Base-by-base conservation (phyloP, 2,329 filamentous ascomycete genomes). In the Alternaria viburni region DNA sequence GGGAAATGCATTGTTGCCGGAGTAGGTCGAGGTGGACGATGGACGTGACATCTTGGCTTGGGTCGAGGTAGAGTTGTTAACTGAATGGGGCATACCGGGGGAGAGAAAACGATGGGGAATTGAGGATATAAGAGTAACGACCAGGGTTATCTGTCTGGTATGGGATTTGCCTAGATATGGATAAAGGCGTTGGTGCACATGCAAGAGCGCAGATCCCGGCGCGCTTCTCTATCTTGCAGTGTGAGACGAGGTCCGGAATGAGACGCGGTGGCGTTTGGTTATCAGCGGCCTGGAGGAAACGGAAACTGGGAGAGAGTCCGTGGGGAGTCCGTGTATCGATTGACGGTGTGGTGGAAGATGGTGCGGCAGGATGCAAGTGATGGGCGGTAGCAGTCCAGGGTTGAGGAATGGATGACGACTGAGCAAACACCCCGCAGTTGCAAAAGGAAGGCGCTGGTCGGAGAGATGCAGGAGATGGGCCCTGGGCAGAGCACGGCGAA, bases 1-100 rank as follows among this genome's bases (percentile, higher is more conserved):
- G 26, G 78, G 78, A 59, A 79, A 79, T 12, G 70, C 71, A 62
- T 74, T 73, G 61, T 74, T 73, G 46, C 65, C 69, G 25, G 77
- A 74, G 54, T 70, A 69, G 32, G 73, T 76, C 52, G 77, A 80
- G 26, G 75, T 75, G 28, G 77, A 78, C 25, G 77, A 78, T 15
- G 74, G 75, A 26, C 76, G 74, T 51, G 78, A 80, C 77, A 80
- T 79, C 25, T 69, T 74, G 54, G 70, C 68, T 54, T 72, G 70
- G 15, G 74, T 73, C n/a, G 72, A 77, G 13, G 71, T 73, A 8
- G 73, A 77, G 23, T 72, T 71, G 70, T 74, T 68, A 62, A 69
- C 69, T 15, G 78, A 78, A 71, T 80, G 78, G 41, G 78, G 77
- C 78, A 80, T 80, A 66, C 13, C 13, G 36, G 60, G 43, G 17